Conservation (phyloP, 106 monocot genomes). For the Acorus gramineus region DNA sequence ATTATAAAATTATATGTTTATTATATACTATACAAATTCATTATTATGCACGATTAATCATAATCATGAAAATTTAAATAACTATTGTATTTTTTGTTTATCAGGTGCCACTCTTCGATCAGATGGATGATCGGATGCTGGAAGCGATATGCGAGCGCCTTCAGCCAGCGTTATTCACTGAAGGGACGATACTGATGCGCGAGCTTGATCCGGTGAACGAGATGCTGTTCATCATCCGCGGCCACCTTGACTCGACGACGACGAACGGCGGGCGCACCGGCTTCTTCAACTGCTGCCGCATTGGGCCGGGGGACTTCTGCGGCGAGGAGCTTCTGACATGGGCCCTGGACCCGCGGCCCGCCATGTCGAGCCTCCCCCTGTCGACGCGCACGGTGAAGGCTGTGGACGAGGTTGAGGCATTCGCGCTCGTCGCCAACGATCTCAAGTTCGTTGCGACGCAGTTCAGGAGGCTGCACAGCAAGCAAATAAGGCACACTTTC, state of each 20-base stretch:
- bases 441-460: conserved; percentile 65
- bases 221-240: conserved; percentile 82
- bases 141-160: conserved; percentile 84
- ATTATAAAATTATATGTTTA: too few relatives aligned
- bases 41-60: too few relatives aligned
- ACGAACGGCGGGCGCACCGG: conserved; percentile 74
- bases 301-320: conserved; percentile 78
- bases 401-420: conserved; percentile 69
- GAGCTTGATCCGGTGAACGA: conserved; percentile 68
- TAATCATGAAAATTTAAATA: too few relatives aligned
- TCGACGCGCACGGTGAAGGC: conserved; percentile 73
- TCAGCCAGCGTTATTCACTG: conserved; percentile 54
- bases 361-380: conserved; percentile 24
- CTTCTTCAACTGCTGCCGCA: conserved; percentile 62
- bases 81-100: too few relatives aligned
- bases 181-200: conserved; percentile 44
- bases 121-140: conserved; percentile 84
- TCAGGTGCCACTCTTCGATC: conserved; percentile 77
- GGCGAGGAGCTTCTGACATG: conserved; percentile 86
- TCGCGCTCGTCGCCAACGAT: conserved; percentile 60
- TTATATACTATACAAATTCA: too few relatives aligned
- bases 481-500: conserved; percentile 65
- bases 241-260: conserved; percentile 63
- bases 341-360: conserved; percentile 61
- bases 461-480: conserved; percentile 79